These are phyloP conservation scores for Chalciporus pseudorubinellus DNA, from an alignment of 768 basidiomycete genomes.

Conservation along the genomic window DNA sequence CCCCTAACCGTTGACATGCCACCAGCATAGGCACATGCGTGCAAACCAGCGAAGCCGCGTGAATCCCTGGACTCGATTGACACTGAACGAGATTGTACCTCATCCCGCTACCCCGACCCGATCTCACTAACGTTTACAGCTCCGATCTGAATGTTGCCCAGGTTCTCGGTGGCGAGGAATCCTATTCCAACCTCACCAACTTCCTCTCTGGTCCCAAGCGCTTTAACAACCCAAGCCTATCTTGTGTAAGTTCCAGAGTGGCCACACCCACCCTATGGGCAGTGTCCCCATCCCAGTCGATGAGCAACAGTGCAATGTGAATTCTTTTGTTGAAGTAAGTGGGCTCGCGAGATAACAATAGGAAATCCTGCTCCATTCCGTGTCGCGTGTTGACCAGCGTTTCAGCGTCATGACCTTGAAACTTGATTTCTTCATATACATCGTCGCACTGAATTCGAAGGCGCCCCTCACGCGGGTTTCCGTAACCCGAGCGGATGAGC, in stretches of 20 bases:
- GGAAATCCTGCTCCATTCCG: not conserved
- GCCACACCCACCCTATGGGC: slow-evolving; percentile 2
- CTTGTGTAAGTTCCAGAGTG: not conserved
- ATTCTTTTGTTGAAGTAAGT: not conserved
- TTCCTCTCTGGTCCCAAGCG: not conserved
- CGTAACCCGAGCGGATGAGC: not conserved
- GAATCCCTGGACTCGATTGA: too few relatives aligned
- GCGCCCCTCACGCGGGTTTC: not conserved
- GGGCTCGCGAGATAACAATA: not conserved
- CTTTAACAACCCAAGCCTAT: not conserved
- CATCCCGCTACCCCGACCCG: too few relatives aligned
- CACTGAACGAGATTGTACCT: too few relatives aligned
- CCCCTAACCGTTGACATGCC: too few relatives aligned
- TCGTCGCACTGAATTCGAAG: not conserved
- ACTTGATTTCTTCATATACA: not conserved
- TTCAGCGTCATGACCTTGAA: not conserved
- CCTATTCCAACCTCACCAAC: slow-evolving; percentile 1
- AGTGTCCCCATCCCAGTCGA: slow-evolving; percentile 3
- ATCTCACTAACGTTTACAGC: too few relatives aligned
- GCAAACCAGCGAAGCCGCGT: too few relatives aligned
- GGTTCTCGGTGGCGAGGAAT: too few relatives aligned
- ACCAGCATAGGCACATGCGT: too few relatives aligned
- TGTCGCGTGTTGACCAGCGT: not conserved
- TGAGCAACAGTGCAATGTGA: not conserved
- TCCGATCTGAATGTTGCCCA: too few relatives aligned